Evolutionary conservation across 2,329 filamentous ascomycete species (phyloP).

Genomic region (Nakataea oryzae): DNA sequence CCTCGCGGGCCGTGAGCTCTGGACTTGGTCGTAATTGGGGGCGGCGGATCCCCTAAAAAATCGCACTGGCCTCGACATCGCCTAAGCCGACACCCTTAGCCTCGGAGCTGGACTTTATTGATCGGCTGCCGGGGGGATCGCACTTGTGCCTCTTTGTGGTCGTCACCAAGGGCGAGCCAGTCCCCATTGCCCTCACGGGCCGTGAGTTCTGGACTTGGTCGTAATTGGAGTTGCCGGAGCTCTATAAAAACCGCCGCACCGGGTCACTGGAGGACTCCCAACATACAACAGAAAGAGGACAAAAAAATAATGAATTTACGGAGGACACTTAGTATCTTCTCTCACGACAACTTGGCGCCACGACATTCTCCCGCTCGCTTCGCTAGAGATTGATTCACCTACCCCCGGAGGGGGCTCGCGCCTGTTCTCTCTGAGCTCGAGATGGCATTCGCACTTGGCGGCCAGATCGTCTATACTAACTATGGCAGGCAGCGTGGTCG

Average conservation of each 20-base stretch:
- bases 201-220: background rate
- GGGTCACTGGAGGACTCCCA: background rate
- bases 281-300: background rate
- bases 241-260: background rate
- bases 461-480: background rate
- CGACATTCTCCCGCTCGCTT: background rate
- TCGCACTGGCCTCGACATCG: background rate
- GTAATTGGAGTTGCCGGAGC: background rate
- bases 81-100: background rate
- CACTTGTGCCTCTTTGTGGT: background rate
- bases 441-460: background rate
- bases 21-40: background rate
- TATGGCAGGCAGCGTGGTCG: background rate
- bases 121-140: background rate
- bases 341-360: background rate
- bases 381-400: background rate
- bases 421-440: background rate
- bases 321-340: background rate
- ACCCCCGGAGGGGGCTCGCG: background rate
- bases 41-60: background rate
- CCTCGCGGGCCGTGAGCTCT: background rate
- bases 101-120: background rate
- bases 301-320: too few species aligned
- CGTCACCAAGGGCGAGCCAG: background rate
- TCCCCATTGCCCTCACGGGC: background rate